These are phyloP conservation scores for Datisca glomerata DNA, from an alignment of 306 rosid species.

Conservation along the genomic window DNA sequence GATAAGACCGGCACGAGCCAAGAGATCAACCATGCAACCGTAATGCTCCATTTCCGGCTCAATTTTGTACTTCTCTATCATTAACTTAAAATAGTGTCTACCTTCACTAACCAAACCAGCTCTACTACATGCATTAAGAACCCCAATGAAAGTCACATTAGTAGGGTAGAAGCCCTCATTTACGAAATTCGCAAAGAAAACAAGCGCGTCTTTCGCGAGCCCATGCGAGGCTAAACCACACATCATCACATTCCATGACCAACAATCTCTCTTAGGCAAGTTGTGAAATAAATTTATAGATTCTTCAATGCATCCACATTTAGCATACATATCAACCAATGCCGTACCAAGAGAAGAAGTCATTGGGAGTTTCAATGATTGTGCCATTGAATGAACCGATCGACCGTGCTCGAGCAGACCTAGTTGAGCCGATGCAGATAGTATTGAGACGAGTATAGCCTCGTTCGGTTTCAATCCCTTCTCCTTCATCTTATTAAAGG, in stretches of 20 bases:
- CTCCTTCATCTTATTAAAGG: conserved; percentile 41
- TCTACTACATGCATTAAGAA: conserved; percentile 62
- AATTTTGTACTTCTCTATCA: conserved; percentile 42
- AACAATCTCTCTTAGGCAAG: conserved; percentile 38
- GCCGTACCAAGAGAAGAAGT: conserved; percentile 48
- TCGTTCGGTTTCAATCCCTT: conserved; percentile 43
- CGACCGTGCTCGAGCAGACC: conserved; percentile 54
- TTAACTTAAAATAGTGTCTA: conserved; percentile 37
- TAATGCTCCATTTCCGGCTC: conserved; percentile 76
- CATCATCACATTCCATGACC: conserved; percentile 78
- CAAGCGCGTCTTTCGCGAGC: conserved; percentile 39
- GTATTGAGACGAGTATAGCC: conserved; percentile 41
- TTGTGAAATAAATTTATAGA: conserved; percentile 36
- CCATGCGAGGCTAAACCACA: conserved; percentile 73
- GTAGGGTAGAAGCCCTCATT: conserved; percentile 41
- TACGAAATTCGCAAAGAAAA: conserved; percentile 33
- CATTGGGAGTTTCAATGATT: conserved; percentile 29
- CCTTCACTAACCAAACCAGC: conserved; percentile 62
- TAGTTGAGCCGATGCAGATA: conserved; percentile 49
- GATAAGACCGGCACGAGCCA: conserved; percentile 51
- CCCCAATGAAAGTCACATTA: conserved; percentile 55
- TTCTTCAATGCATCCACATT: conserved; percentile 64
- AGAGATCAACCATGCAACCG: conserved; percentile 84
- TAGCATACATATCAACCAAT: conserved; percentile 73
- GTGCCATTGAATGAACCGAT: conserved; percentile 39